Percentiles rank a stretch among this genome's conserved stretches.
Conservation (phyloP, 2,329 filamentous ascomycete species). For the Trichoderma cornu-damae region DNA sequence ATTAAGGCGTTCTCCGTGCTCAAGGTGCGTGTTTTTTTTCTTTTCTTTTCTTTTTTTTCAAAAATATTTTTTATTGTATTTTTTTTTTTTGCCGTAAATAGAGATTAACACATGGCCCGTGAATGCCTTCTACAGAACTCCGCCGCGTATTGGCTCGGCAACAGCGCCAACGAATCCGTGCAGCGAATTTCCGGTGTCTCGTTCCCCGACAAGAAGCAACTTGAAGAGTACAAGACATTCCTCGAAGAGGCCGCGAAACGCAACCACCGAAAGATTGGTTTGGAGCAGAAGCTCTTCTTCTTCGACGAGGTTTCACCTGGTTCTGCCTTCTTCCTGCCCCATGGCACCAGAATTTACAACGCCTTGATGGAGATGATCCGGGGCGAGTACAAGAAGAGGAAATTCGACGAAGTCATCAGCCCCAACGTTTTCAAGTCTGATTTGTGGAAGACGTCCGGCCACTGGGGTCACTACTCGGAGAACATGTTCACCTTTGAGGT, state of each 20-base stretch:
- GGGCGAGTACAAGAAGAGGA: constrained; percentile 85
- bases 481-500: constrained; percentile 77
- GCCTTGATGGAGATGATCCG: constrained; percentile 75
- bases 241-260: constrained; percentile 97
- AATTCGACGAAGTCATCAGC: constrained; percentile 90
- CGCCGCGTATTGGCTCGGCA: constrained; percentile 84
- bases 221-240: constrained; percentile 90
- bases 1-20: constrained; percentile 94
- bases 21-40: constrained; percentile 47
- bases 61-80: background rate
- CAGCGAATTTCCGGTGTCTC: constrained; percentile 96
- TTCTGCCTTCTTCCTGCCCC: constrained; percentile 85
- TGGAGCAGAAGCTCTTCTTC: constrained; percentile 96
- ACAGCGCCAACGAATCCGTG: constrained; percentile 88
- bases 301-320: constrained; percentile 93
- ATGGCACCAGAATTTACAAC: constrained; percentile 92
- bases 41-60: background rate
- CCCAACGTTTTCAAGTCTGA: constrained; percentile 92
- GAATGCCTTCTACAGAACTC: constrained; percentile 51
- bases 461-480: constrained; percentile 81
- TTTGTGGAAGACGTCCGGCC: constrained; percentile 90
- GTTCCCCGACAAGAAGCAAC: constrained; percentile 90
- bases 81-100: no score
- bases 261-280: constrained; percentile 89
- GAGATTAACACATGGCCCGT: no score